These are phyloP conservation scores for Astrothelium macrocarpum DNA, from an alignment of 495 filamentous ascomycete species.

Conservation along the genomic window DNA sequence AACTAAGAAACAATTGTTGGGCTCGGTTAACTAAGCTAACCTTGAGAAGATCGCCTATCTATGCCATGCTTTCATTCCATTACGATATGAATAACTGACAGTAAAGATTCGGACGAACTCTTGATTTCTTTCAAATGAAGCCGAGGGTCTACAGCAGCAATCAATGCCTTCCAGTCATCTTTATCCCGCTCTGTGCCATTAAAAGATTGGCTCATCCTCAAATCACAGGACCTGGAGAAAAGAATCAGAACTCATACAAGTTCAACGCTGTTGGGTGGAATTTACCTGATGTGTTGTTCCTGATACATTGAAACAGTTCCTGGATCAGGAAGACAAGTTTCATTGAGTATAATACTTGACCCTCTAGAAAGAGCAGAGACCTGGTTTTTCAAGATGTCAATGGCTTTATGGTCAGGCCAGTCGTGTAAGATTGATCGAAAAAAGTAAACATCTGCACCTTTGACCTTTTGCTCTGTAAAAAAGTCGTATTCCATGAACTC, in stretches of 20 bases:
- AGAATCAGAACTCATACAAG: background rate
- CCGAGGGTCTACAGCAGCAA: background rate
- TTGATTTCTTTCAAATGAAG: background rate
- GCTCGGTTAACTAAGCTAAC: background rate
- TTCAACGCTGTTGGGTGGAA: background rate
- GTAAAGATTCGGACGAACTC: background rate
- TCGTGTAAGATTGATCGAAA: constrained; percentile 20
- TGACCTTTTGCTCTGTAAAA: constrained; percentile 33
- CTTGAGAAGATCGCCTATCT: background rate
- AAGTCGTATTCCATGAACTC: constrained; percentile 36
- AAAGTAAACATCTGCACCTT: constrained; percentile 36
- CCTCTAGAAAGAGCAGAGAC: background rate
- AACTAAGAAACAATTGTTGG: background rate
- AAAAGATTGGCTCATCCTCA: background rate
- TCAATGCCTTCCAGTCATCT: background rate
- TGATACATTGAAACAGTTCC: background rate
- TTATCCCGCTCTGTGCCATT: background rate
- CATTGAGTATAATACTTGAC: background rate
- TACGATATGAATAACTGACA: background rate
- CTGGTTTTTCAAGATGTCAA: background rate
- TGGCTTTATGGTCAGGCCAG: constrained; percentile 34
- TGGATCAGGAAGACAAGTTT: background rate
- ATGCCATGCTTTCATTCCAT: background rate
- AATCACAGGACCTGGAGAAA: background rate
- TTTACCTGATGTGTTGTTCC: background rate